Percentiles rank a stretch among this genome's conserved stretches.
phyloP scores from a whole-genome alignment of 2,329 filamentous ascomycete genomes.

The Westerdykella aurantiaca region DNA sequence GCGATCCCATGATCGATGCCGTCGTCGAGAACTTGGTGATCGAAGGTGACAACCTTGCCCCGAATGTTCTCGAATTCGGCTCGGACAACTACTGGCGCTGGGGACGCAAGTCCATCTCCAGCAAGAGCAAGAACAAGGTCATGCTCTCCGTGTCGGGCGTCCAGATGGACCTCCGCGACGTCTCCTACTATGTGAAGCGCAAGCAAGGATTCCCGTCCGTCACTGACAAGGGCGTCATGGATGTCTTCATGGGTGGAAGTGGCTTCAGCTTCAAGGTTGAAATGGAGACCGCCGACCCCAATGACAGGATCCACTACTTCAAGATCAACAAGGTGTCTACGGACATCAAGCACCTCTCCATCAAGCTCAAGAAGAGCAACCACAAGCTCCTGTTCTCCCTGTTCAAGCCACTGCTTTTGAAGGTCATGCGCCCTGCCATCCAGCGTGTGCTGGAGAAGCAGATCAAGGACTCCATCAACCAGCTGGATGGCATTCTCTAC shows the following conservation, averaged over 20 bases:
- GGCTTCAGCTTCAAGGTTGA: slow-evolving; percentile 91
- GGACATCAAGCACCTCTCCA: slow-evolving; percentile 70
- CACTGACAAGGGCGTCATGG: slow-evolving; percentile 80
- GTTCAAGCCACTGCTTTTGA: slow-evolving; percentile 82
- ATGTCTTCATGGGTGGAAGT: slow-evolving; percentile 78
- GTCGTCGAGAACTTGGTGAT: slow-evolving; percentile 92
- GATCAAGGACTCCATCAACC: slow-evolving; percentile 74
- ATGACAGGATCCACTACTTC: slow-evolving; percentile 78
- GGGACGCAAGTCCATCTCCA: slow-evolving; percentile 82
- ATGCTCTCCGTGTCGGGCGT: slow-evolving; percentile 84
- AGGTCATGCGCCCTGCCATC: slow-evolving; percentile 74
- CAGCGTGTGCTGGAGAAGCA: slow-evolving; percentile 85
- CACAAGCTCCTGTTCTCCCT: slow-evolving; percentile 86
- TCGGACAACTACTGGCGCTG: slow-evolving; percentile 94
- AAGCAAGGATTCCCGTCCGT: slow-evolving; percentile 89
- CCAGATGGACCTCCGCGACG: slow-evolving; percentile 74
- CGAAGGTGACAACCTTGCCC: slow-evolving; percentile 94
- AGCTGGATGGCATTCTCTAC: slow-evolving; percentile 67
- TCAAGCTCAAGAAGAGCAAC: slow-evolving; percentile 91
- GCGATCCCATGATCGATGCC: slow-evolving; percentile 75
- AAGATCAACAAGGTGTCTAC: slow-evolving; percentile 88
- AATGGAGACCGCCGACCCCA: slow-evolving; percentile 71
- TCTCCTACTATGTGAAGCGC: slow-evolving; percentile 91
- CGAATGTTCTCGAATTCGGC: slow-evolving; percentile 80
- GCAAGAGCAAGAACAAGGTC: slow-evolving; percentile 75